phyloP scores from a whole-genome alignment of 163 green algal genomes.

The Volvox carteri region DNA sequence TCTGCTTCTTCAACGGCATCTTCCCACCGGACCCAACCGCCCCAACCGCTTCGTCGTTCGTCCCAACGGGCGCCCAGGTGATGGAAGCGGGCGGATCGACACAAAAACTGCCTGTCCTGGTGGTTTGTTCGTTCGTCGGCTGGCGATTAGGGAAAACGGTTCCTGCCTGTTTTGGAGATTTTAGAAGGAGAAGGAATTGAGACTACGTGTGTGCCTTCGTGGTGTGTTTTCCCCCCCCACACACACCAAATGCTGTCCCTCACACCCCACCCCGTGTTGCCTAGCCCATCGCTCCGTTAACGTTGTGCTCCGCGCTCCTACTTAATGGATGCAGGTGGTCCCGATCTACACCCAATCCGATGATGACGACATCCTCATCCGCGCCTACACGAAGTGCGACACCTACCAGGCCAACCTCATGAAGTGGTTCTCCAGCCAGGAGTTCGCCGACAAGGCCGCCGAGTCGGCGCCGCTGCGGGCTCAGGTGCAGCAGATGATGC shows the following conservation, averaged over 20 bases:
- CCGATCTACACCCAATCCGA: conserved; percentile 68
- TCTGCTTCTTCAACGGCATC: conserved; percentile 53
- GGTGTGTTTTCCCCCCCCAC: too few relatives aligned
- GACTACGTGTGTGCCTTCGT: too few relatives aligned
- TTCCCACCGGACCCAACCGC: conserved; percentile 44
- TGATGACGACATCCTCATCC: conserved; percentile 64
- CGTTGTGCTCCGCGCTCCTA: too few relatives aligned
- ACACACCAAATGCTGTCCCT: too few relatives aligned
- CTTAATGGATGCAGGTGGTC: too few relatives aligned
- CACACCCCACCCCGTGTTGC: too few relatives aligned
- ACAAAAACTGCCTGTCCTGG: neutral
- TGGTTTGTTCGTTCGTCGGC: neutral
- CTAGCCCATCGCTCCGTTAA: too few relatives aligned
- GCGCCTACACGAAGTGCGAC: conserved; percentile 73
- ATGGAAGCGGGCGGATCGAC: too few relatives aligned
- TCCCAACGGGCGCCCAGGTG: conserved; percentile 35
- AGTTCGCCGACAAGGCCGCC: conserved; percentile 60
- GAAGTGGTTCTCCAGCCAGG: conserved; percentile 52
- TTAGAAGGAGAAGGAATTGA: too few relatives aligned
- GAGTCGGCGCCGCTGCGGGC: neutral
- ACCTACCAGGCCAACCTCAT: conserved; percentile 59
- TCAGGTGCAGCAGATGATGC: neutral
- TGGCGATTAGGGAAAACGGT: too few relatives aligned
- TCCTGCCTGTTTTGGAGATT: too few relatives aligned
- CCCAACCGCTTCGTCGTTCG: neutral